Conservation (phyloP, 2,329 filamentous ascomycete species). For the Ophioceras dolichostomum region DNA sequence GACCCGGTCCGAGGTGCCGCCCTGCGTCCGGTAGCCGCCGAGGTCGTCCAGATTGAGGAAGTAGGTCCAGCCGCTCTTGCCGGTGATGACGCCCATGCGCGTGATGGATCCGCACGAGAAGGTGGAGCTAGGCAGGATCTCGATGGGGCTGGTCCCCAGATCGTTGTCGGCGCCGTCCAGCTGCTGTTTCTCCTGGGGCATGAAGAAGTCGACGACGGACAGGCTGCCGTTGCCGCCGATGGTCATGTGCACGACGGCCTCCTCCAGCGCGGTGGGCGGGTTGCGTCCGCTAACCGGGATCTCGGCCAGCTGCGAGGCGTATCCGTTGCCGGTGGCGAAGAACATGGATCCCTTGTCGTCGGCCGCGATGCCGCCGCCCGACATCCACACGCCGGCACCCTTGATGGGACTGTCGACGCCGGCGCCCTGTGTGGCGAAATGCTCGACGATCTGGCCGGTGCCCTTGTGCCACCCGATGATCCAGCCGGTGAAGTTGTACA, state of each 20-base stretch:
- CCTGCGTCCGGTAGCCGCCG: conserved; percentile 33
- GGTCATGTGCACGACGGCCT: conserved; percentile 34
- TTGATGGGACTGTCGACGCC: conserved; percentile 24
- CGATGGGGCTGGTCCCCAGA: conserved; percentile 30
- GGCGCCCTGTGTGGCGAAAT: conserved; percentile 28
- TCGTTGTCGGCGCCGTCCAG: conserved; percentile 36
- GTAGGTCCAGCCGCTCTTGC: conserved; percentile 37
- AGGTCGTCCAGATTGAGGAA: conserved; percentile 34
- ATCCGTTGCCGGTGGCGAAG: conserved; percentile 34
- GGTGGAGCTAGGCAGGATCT: conserved; percentile 24
- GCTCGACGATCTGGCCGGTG: conserved; percentile 28
- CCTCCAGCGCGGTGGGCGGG: conserved; percentile 31
- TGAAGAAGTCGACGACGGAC: conserved; percentile 33
- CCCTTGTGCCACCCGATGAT: conserved; percentile 34
- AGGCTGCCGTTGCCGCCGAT: conserved; percentile 29
- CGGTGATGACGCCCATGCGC: conserved; percentile 36
- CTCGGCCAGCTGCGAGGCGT: conserved; percentile 29
- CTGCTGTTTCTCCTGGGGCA: conserved; percentile 34
- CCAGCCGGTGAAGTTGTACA: conserved; percentile 37
- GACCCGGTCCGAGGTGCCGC: conserved; percentile 19
- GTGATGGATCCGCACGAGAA: conserved; percentile 29
- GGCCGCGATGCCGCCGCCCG: conserved; percentile 32
- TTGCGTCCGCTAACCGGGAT: conserved; percentile 28
- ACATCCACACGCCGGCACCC: conserved; percentile 36
- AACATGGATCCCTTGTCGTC: conserved; percentile 32